Evolutionary conservation across 495 filamentous ascomycete genomes (phyloP).

Genomic region (Niebla homalea): DNA sequence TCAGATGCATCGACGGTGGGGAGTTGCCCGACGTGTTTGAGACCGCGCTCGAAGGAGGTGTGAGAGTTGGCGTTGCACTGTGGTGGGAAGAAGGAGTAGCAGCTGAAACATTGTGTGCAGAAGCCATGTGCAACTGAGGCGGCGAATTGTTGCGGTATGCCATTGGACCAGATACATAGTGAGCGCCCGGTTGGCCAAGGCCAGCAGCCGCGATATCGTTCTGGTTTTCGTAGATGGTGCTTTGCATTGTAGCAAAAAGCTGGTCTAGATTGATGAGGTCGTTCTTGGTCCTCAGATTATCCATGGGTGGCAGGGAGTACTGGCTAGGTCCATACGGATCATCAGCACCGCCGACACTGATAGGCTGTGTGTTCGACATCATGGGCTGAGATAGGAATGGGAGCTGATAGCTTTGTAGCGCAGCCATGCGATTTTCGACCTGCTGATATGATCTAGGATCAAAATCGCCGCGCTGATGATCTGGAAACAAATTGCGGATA

Average conservation of each 20-base stretch:
- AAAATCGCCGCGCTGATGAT: conserved; percentile 76
- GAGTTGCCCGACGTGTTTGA: conserved; percentile 82
- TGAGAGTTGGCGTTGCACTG: conserved; percentile 69
- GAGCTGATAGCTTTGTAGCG: conserved; percentile 55
- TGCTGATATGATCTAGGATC: conserved; percentile 73
- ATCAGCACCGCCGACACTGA: conserved; percentile 33
- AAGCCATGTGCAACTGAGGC: conserved; percentile 35
- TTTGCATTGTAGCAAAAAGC: conserved; percentile 87
- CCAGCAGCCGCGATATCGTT: conserved; percentile 64
- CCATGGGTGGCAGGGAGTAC: conserved; percentile 71
- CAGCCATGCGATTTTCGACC: conserved; percentile 64
- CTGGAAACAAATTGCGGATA: conserved; percentile 85
- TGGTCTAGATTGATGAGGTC: conserved; percentile 86
- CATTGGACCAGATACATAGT: conserved; percentile 47
- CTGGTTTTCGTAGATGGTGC: conserved; percentile 84
- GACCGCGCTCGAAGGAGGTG: conserved; percentile 74
- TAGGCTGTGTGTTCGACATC: conserved; percentile 48
- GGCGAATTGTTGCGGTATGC: conserved; percentile 68
- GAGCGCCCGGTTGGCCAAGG: conserved; percentile 53
- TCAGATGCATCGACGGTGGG: conserved; percentile 49
- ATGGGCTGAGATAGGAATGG: conserved; percentile 49
- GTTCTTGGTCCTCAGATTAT: conserved; percentile 79
- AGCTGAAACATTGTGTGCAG: conserved; percentile 42
- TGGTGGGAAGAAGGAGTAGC: conserved; percentile 39
- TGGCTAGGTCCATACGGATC: conserved; percentile 26